Evolutionary conservation across 2,329 filamentous ascomycete species (phyloP).

Genomic region (Nannizzia gypsea): DNA sequence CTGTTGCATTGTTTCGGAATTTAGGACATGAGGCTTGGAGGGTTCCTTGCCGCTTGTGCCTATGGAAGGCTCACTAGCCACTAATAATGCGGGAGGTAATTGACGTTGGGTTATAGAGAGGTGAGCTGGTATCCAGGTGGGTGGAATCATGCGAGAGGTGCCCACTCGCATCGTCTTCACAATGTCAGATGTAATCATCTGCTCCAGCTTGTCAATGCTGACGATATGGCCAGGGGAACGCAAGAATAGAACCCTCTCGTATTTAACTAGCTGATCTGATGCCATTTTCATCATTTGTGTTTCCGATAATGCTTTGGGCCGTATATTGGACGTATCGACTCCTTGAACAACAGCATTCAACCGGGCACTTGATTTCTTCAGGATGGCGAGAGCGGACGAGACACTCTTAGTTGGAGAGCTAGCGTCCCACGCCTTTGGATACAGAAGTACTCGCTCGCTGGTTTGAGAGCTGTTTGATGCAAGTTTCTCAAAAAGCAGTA

Average conservation of each 20-base stretch:
- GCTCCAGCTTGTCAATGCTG: conserved; percentile 28
- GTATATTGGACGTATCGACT: conserved; percentile 26
- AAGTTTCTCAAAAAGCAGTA: conserved; percentile 34
- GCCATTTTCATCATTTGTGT: conserved; percentile 14
- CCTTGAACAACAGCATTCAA: conserved; percentile 32
- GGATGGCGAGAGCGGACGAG: conserved; percentile 25
- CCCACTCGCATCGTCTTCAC: neutral
- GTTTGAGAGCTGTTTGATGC: conserved; percentile 24
- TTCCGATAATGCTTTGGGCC: conserved; percentile 10
- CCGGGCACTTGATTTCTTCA: conserved; percentile 29
- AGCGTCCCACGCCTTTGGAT: conserved; percentile 35
- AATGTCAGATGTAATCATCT: conserved; percentile 23
- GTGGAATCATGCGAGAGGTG: neutral
- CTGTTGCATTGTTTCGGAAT: conserved; percentile 3
- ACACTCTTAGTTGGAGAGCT: conserved; percentile 20
- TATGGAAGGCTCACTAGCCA: neutral
- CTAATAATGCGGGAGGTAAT: conserved; percentile 11
- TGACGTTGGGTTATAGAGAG: conserved; percentile 4
- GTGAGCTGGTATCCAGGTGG: conserved; percentile 9
- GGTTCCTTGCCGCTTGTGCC: neutral
- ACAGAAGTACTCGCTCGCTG: conserved; percentile 36
- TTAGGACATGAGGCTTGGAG: conserved; percentile 8
- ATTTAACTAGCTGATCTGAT: conserved; percentile 31
- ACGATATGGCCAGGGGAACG: conserved; percentile 32
- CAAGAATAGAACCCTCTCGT: conserved; percentile 35